A percentile compares a stretch with the other conserved stretches of the same genome.
Conservation (phyloP, 768 basidiomycete species). For the Epithele typhae region DNA sequence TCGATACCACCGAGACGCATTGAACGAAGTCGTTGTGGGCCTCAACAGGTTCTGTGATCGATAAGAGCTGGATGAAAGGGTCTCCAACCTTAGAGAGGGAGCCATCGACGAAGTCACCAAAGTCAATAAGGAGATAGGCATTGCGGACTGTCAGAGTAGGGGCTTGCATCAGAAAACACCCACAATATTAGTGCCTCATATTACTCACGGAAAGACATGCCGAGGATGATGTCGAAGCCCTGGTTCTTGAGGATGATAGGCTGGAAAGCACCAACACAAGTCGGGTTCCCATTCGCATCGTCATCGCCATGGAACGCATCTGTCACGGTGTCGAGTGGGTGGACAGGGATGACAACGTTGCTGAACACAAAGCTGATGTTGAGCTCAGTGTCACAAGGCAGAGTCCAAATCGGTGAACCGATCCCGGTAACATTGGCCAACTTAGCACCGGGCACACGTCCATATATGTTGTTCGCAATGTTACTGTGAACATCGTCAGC, state of each 20-base stretch:
- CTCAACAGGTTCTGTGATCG: slow-evolving; percentile 21
- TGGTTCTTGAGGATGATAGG: slow-evolving; percentile 21
- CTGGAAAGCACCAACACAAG: slow-evolving; percentile 34
- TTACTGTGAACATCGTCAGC: slow-evolving; percentile 24
- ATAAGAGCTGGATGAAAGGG: slow-evolving; percentile 32
- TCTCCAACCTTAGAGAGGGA: slow-evolving; percentile 23
- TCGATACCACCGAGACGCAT: slow-evolving; percentile 28
- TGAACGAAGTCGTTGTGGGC: slow-evolving; percentile 31
- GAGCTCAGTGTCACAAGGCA: slow-evolving; percentile 30
- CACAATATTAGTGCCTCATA: too few species aligned
- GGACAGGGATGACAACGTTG: slow-evolving; percentile 27
- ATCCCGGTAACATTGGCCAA: slow-evolving; percentile 15
- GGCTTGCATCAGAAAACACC: too few species aligned
- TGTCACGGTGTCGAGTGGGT: slow-evolving; percentile 29
- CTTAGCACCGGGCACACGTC: slow-evolving; percentile 27
- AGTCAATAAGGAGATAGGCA: slow-evolving; percentile 33
- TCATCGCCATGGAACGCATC: slow-evolving; percentile 15
- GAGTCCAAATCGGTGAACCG: slow-evolving; percentile 24
- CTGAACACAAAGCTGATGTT: slow-evolving; percentile 29
- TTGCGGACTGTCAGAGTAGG: slow-evolving; percentile 31
- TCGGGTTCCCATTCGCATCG: slow-evolving; percentile 23
- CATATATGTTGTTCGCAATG: slow-evolving; percentile 36
- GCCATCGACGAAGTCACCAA: slow-evolving; percentile 32
- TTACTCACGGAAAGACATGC: slow-evolving; percentile 33
- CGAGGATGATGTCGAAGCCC: slow-evolving; percentile 31